Base-by-base conservation (phyloP, 2,329 filamentous ascomycete genomes). In the Penicillium concentricum region DNA sequence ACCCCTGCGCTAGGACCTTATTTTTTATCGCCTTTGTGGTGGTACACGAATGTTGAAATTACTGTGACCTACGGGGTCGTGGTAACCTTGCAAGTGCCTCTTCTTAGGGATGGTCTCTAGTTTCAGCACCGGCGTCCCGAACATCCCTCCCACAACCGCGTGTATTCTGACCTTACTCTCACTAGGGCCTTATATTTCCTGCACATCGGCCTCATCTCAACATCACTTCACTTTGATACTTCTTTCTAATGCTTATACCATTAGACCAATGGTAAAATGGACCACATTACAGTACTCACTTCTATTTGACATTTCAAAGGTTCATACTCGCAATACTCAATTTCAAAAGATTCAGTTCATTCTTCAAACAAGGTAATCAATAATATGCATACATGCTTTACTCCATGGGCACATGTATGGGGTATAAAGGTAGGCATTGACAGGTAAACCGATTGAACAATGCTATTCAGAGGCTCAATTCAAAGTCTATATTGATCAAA, bases 1-100 rank as follows among this genome's bases (percentile, higher is more conserved):
- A 10, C n/a, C 0, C 1, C 4, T 1, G 4, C 9, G 2, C n/a
- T 28, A 12, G 16, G 41, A n/a, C 12, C 16, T 9, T 2, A n/a
- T 5, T 1, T 28, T 28, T 26, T 16, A 4, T n/a, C 22, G 3
- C 6, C 3, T 9, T 3, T 30, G 3, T 43, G 24, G 24, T 44
- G 24, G n/a, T 44, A 44, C 28, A 13, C 3, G 10, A 9, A 28
- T 1, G 3, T 18, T 18, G 26, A 9, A 20, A 44, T 30, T 9
- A 9, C 3, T 9, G 6, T 15, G 6, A 15, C 28, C 26, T 20
- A 15, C 26, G n/a, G 9, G 16, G 12, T 15, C 12, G 4, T 30
- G n/a, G 26, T n/a, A 30, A 18, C 24, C 24, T 28, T 28, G 10
- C 16, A 20, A 44, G 9, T 44, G 26, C n/a, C 24, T 26, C 24